These are phyloP conservation scores for Magnaporthiopsis rhizophila DNA, from an alignment of 2,329 filamentous ascomycete genomes.

Conservation along the genomic window DNA sequence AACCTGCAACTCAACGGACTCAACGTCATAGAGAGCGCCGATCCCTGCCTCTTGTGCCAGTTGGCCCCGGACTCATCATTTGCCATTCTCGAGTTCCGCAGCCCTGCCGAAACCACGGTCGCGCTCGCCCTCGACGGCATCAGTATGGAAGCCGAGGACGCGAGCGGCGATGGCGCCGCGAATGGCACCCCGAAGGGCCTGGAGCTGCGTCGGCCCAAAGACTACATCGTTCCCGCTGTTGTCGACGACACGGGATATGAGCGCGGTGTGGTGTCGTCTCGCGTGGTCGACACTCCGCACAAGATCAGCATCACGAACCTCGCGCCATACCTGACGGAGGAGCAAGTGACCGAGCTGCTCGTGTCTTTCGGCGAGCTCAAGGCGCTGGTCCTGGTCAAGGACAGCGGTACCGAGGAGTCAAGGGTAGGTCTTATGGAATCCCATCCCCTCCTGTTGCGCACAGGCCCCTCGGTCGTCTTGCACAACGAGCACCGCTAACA, in stretches of 20 bases:
- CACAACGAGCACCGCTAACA: constrained; percentile 21
- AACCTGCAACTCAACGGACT: constrained; percentile 95
- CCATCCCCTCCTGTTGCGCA: not conserved
- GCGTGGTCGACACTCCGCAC: constrained; percentile 86
- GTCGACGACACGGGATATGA: constrained; percentile 66
- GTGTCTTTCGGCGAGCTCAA: constrained; percentile 89
- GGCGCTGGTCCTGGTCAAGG: constrained; percentile 84
- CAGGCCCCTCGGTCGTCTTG: not conserved
- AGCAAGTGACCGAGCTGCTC: constrained; percentile 84
- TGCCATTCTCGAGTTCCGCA: constrained; percentile 86
- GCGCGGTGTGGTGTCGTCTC: constrained; percentile 66
- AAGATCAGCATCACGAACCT: constrained; percentile 93
- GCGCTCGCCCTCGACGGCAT: constrained; percentile 86
- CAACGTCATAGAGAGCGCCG: constrained; percentile 75
- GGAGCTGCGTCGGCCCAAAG: constrained; percentile 79
- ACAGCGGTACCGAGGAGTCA: constrained; percentile 76
- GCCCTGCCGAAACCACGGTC: constrained; percentile 78
- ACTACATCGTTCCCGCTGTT: constrained; percentile 87
- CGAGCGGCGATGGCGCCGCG: constrained; percentile 43
- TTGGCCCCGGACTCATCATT: constrained; percentile 72
- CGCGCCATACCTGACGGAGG: constrained; percentile 77
- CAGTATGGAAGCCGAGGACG: constrained; percentile 69
- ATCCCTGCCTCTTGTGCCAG: constrained; percentile 79
- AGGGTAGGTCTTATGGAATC: constrained; percentile 50
- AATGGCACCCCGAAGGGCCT: constrained; percentile 50